Evolutionary conservation across 106 monocot genomes (phyloP).

Genomic region (Allium cepa): DNA sequence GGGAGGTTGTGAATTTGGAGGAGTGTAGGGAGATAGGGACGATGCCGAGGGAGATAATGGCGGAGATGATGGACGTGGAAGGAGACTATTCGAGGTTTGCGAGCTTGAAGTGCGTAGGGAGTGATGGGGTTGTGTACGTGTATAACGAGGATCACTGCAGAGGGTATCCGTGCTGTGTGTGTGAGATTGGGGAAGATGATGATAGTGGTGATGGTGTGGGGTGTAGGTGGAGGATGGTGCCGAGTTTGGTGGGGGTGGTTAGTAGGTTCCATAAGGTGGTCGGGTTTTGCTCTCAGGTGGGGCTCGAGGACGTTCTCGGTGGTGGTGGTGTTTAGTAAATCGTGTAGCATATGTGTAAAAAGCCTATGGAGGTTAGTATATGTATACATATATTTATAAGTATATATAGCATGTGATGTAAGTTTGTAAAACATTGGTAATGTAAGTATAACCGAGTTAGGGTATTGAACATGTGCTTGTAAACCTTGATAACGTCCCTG

Average conservation of each 20-base stretch:
- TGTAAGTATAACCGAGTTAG: too few relatives aligned
- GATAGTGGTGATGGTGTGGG: conserved; percentile 17
- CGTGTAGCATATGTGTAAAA: too few relatives aligned
- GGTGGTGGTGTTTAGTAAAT: neutral
- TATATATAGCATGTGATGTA: too few relatives aligned
- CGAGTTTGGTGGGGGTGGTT: conserved; percentile 26
- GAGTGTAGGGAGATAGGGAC: conserved; percentile 17
- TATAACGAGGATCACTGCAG: conserved; percentile 51
- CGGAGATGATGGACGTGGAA: conserved; percentile 28
- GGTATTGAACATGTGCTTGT: too few relatives aligned
- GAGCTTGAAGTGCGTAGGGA: conserved; percentile 48
- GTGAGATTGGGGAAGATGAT: conserved; percentile 20
- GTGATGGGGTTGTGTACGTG: conserved; percentile 46
- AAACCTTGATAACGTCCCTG: too few relatives aligned
- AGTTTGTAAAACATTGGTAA: too few relatives aligned
- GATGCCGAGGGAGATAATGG: conserved; percentile 38
- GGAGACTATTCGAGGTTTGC: conserved; percentile 40
- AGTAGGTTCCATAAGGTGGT: conserved; percentile 49
- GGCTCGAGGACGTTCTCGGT: conserved; percentile 17
- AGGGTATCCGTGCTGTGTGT: conserved; percentile 44
- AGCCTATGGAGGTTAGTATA: too few relatives aligned
- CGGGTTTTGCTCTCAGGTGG: conserved; percentile 45
- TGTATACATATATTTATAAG: too few relatives aligned
- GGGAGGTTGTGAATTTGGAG: conserved; percentile 25
- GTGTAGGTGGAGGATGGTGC: conserved; percentile 39